Evolutionary conservation across 2,329 filamentous ascomycete species (phyloP).

Genomic region (Arachnomyces sp.): DNA sequence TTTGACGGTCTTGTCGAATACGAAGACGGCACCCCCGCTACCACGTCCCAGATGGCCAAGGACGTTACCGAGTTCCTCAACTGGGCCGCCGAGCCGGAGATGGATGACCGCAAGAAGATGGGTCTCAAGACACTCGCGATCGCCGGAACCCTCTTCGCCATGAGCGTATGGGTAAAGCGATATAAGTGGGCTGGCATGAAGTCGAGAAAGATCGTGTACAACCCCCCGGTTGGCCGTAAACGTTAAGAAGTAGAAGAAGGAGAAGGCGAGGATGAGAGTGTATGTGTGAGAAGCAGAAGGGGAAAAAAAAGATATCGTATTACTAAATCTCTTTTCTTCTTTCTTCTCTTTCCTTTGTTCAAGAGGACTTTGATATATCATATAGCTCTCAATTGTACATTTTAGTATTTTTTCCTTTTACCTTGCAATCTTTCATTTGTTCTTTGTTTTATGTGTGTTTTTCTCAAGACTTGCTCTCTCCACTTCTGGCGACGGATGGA

Average conservation of each 20-base stretch:
- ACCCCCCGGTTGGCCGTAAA: constrained; percentile 52
- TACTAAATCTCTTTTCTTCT: not conserved
- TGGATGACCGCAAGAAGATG: constrained; percentile 99
- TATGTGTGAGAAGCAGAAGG: not conserved
- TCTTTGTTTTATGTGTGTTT: too few species aligned
- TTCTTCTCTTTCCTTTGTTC: constrained; percentile 1
- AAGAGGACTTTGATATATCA: not conserved
- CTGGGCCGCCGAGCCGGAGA: constrained; percentile 98
- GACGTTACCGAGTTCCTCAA: constrained; percentile 98
- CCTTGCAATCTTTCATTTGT: too few species aligned
- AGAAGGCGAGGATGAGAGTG: not conserved
- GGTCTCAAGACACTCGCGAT: constrained; percentile 91
- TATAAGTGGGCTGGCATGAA: constrained; percentile 99
- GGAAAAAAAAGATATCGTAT: not conserved
- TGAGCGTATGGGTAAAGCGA: constrained; percentile 97
- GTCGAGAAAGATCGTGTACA: constrained; percentile 87
- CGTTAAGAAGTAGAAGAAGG: constrained; percentile 18
- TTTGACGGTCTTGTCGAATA: constrained; percentile 98
- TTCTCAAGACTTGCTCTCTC: too few species aligned
- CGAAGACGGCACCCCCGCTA: constrained; percentile 89
- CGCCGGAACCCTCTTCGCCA: constrained; percentile 66
- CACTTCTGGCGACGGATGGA: too few species aligned
- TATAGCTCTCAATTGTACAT: too few species aligned
- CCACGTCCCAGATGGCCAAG: constrained; percentile 99
- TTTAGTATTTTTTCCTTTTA: too few species aligned